Base-by-base conservation (phyloP, 805 yeast species). In the Blastobotrys terrestris region DNA sequence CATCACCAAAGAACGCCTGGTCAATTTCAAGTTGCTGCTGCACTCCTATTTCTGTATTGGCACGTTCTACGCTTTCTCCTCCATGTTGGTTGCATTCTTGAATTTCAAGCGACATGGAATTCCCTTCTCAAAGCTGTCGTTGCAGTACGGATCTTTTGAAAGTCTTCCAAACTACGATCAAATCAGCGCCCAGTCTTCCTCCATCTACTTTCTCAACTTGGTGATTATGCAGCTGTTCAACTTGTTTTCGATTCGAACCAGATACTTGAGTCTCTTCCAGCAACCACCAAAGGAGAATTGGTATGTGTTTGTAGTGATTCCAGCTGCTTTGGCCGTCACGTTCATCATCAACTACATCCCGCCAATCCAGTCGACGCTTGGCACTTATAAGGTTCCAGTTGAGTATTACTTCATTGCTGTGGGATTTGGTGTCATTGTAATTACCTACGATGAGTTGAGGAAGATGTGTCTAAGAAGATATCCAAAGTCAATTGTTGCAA, bases 141-240 rank as follows among this genome's bases (percentile, higher is more conserved):
- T 73, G 51, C 62, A 71, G 6, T 75, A 70, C 56, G 77, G 76
- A 16, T 40, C 61, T 3, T 67, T 62, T 46, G 62, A 60, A 22
- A 54, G 54, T 7, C 47, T 63, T 16, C 55, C 66, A 4, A 55
- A 63, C n/a, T 64, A 58, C 41, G 55, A 50, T 2, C 51, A 64
- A 8, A 46, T 63, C 16, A 58, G 60, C 48, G 62, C 62, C 44
- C 61, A 59, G 40, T 70, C 77, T 2, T 72, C 78, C 0, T 69
- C 77, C 1, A 70, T 75, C 48, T 76, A 75, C 59, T 76, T 76
- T 57, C 63, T 68, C 47, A 75, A 72, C 51, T 64, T 76, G 66
- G 77, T 76, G 5, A 67, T 75, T 39, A 62, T 76, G 71, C 79
- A 76, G 58, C 65, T 68, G 54, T 75, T 75, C 67, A 74, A 75